These are phyloP conservation scores for Leccinum disarticulatum DNA, from an alignment of 768 basidiomycete species.

Conservation along the genomic window DNA sequence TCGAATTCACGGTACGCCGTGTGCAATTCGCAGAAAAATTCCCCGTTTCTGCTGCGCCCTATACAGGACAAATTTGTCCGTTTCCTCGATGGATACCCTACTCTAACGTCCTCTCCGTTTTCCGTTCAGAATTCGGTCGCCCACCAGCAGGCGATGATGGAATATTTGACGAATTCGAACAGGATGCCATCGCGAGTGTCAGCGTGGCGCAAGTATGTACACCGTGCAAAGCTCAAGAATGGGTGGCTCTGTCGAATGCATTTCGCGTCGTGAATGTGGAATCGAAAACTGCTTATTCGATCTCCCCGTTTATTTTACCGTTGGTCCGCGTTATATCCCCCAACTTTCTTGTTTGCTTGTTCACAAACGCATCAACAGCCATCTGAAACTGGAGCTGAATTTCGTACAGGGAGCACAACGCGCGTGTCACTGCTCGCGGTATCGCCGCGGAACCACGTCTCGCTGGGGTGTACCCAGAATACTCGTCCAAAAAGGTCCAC, in stretches of 20 bases:
- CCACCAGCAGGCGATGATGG: slow-evolving; percentile 48
- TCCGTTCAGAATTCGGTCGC: too few relatives aligned
- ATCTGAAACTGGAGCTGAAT: slow-evolving; percentile 81
- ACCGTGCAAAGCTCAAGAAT: slow-evolving; percentile 65
- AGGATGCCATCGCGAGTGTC: slow-evolving; percentile 78
- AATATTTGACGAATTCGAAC: slow-evolving; percentile 77
- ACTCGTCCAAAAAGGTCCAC: slow-evolving; percentile 74
- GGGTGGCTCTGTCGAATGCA: slow-evolving; percentile 89
- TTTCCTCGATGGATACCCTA: slow-evolving; percentile 84
- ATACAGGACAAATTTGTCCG: slow-evolving; percentile 83
- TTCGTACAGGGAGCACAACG: slow-evolving; percentile 82
- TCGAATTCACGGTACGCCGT: too few relatives aligned
- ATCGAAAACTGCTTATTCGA: slow-evolving; percentile 81
- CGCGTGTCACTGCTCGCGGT: slow-evolving; percentile 63
- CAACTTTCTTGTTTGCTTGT: background rate
- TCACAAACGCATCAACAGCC: slow-evolving; percentile 53
- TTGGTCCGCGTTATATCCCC: slow-evolving; percentile 46
- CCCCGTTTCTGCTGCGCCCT: slow-evolving; percentile 78
- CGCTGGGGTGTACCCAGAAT: slow-evolving; percentile 63
- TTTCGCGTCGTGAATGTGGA: slow-evolving; percentile 74
- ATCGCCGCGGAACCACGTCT: slow-evolving; percentile 72
- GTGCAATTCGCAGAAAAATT: slow-evolving; percentile 42
- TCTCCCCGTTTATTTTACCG: too few relatives aligned
- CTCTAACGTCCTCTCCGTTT: slow-evolving; percentile 47
- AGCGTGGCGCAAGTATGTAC: slow-evolving; percentile 82